Evolutionary conservation across 768 basidiomycete genomes (phyloP), one percentile per base, ranked within the genome.

Genomic region (Butyriboletus loyo): DNA sequence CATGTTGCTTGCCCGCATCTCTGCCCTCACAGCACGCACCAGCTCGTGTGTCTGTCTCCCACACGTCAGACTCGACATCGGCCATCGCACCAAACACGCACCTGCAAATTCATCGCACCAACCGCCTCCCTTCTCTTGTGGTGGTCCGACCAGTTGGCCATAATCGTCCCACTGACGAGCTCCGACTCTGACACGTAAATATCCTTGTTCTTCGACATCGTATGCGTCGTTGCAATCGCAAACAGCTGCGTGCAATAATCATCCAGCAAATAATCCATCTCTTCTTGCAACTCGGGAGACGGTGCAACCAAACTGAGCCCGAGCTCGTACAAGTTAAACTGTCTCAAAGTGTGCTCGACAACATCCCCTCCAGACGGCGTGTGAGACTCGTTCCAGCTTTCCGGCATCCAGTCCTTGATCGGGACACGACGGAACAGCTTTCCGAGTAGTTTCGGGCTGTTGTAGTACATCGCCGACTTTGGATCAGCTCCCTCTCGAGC

Each of bases 341-440:
- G 46, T 11, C 56, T 47, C 13, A 76, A 55, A 3, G 70, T 71
- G 1, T 21, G 10, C 19, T 61, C 53, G 7, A 77, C 60, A 1
- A 53, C 5, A 4, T 56, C 54, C 30, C 69, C 71, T 36, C 66
- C 62, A 19, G 66, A 68, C 10, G 70, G 67, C 25, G 65, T 53
- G 1, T 42, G 11, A 9, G 34, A 5, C 11, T 42, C 30, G 19
- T 54, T 45, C 65, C 63, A 61, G 21, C 61, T 60, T 11, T 50
- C 49, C 2, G 68, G 72, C 36, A 64, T 59, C 58, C 68, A 73
- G 27, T 69, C 64, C 37, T 62, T 58, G 30, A 70, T 46, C 0
- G 75, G 75, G 13, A 81, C 74, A 4, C 68, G 73, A 21, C 80
- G 75, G 54, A 70, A 82, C 28, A 82, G 61, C 1, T 62, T 2